Percentiles rank a stretch among this genome's conserved stretches.
phyloP scores from a whole-genome alignment of 2,329 filamentous ascomycete species.

The Aspergillus ustus region DNA sequence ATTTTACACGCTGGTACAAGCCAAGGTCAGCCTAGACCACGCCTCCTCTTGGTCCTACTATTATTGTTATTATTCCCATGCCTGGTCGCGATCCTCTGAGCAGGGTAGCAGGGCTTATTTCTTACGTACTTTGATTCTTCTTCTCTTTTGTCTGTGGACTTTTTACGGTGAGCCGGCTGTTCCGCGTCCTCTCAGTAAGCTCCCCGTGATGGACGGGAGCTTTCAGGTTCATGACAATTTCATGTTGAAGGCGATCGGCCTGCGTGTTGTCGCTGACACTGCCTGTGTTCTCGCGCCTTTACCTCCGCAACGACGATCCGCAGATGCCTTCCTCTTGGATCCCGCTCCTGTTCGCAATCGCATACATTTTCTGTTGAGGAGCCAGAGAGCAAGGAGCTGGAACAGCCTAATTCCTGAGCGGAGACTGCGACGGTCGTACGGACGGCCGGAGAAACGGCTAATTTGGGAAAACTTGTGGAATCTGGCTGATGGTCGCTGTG shows the following conservation, averaged over 20 bases:
- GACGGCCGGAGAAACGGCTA: slow-evolving; percentile 14
- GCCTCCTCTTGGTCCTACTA: not conserved
- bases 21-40: not conserved
- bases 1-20: not conserved
- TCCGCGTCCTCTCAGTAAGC: slow-evolving; percentile 4
- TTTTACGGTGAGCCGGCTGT: not conserved
- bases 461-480: slow-evolving; percentile 7
- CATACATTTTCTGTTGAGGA: not conserved
- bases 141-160: not conserved
- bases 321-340: not conserved
- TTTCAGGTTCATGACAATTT: not conserved
- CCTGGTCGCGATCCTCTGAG: not conserved
- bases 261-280: not conserved
- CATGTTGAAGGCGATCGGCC: not conserved
- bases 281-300: not conserved
- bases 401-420: slow-evolving; percentile 12
- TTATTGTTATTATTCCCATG: not conserved
- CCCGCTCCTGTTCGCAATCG: not conserved
- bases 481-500: slow-evolving; percentile 6
- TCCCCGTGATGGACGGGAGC: not conserved
- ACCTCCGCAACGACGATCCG: slow-evolving; percentile 8
- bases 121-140: not conserved
- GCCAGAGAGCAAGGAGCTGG: slow-evolving; percentile 4
- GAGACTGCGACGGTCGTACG: not conserved
- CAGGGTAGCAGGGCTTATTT: not conserved